Evolutionary conservation across 257 asterid genomes (phyloP), one percentile per base, ranked within the genome.

Genomic region (Fraxinus anomala): DNA sequence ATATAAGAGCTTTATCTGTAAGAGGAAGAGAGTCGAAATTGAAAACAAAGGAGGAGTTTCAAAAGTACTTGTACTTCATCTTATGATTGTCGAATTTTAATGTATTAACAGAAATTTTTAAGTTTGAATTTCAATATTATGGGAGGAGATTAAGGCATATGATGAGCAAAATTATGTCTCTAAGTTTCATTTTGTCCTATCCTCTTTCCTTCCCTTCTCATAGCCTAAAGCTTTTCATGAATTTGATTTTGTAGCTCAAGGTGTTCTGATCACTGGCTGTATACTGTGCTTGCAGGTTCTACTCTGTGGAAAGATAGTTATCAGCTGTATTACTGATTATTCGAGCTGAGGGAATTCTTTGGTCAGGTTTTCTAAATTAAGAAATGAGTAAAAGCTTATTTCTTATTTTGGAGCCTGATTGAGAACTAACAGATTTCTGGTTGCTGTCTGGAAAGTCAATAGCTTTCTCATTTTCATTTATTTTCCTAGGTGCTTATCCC

Each of bases 321-420:
- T 70, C 72, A 54, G 37, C 76, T 28, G 73, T 70, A 72, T n/a
- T 37, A 54, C 36, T 33, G 24, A 36, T 70, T 56, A 33, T 44
- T 76, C 80, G 68, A 76, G 81, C 85, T 73, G 63, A 47, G 77
- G 47, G 54, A 72, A 72, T 42, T 81, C 47, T 74, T 63, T 80
- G 73, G 80, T 69, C 61, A 2, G 80, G 61, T 40, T 26, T 70
- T 80, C 73, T 61, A 65, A 79, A 80, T 39, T 56, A 44, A 81
- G 80, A 75, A 77, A 86, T 83, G 83, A 61, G 69, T 59, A 65
- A 34, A 75, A 73, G 76, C 80, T 72, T 82, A 77, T 78, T 80
- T 80, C 90, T 80, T 78, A 82, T 71, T 75, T 77, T 79, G 71
- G 90, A 82, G 83, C 90, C 88, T 72, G 90, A 84, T 61, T 86